Evolutionary conservation across 2,329 filamentous ascomycete species (phyloP), one percentile per base, ranked within the genome.

Genomic region (Ilyonectria mors-panacis): DNA sequence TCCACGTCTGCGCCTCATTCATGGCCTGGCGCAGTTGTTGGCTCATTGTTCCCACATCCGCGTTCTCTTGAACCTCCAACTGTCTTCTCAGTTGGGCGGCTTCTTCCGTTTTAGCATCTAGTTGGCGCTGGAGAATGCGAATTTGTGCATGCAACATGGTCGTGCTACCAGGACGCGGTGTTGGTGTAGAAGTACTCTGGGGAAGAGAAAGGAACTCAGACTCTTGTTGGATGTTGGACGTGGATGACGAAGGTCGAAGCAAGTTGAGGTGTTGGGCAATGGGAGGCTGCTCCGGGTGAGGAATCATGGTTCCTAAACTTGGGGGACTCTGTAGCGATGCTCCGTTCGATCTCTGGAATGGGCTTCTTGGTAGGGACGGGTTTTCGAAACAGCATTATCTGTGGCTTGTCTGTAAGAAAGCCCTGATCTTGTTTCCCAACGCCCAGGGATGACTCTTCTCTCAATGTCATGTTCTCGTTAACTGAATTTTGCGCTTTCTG

Each of bases 111-210:
- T 83, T 85, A 9, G 71, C 68, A 7, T 83, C 80, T 2, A 90
- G 74, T 47, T 85, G 84, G 2, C 78, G 79, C 70, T 87, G 85
- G 8, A 91, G 81, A 23, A 70, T 81, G 17, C 83, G 81, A 15
- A 89, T 84, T 70, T 87, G 86, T 0, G 78, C 76, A 70, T 88
- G 83, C 4, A 89, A 77, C 4, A 80, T 66, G 1, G 80, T 80
- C 2, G 78, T 77, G 35, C 77, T 78, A 12, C 73, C 66, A 12
- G 73, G 65, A 30, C 73, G 71, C 39, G 73, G 72, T 28, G 70
- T 74, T 19, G 70, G 68, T 5, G 71, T 54, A 4, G 59, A 54
- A 6, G 42, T 50, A 12, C 30, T 26, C 3, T 51, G 65, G 17
- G 66, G 44, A 17, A 65, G 19, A 8, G 39, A 10, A 15, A 50